Conservation (phyloP, 192 early-diverging fungal genomes). For the Mortierella antarctica region DNA sequence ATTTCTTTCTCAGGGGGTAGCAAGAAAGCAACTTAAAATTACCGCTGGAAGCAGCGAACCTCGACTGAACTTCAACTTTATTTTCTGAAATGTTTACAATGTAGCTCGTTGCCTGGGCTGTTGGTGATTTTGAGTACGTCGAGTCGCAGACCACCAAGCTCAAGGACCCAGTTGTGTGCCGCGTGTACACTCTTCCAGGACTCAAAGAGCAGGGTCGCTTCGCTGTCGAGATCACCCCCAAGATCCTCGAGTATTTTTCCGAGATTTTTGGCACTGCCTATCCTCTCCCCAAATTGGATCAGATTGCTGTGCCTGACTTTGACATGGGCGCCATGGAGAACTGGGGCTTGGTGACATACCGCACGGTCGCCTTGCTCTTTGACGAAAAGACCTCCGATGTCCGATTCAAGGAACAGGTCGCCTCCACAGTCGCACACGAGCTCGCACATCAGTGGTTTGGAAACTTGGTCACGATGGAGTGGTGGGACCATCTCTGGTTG, state of each 20-base stretch:
- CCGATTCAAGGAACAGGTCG: conserved; percentile 82
- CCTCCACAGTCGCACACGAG: conserved; percentile 91
- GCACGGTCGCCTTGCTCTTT: conserved; percentile 85
- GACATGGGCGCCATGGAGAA: conserved; percentile 92
- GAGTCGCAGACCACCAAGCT: conserved; percentile 75
- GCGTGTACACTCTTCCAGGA: conserved; percentile 89
- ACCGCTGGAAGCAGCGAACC: background rate
- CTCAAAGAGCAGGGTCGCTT: conserved; percentile 84
- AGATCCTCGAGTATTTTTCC: conserved; percentile 89
- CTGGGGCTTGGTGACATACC: conserved; percentile 96
- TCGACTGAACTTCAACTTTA: background rate
- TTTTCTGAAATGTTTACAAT: background rate
- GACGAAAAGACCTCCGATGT: conserved; percentile 82
- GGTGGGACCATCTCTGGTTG: conserved; percentile 95
- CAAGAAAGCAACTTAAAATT: background rate
- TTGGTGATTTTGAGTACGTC: conserved; percentile 94
- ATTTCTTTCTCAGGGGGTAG: background rate
- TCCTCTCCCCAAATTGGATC: conserved; percentile 90
- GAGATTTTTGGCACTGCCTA: conserved; percentile 90
- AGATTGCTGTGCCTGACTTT: conserved; percentile 95
- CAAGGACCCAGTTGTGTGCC: conserved; percentile 76
- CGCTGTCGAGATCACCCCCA: conserved; percentile 80
- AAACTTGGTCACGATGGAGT: conserved; percentile 96
- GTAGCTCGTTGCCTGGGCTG: conserved; percentile 84
- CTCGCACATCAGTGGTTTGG: conserved; percentile 93